Conservation (phyloP, 768 basidiomycete genomes). For the Boletus reticuloceps region DNA sequence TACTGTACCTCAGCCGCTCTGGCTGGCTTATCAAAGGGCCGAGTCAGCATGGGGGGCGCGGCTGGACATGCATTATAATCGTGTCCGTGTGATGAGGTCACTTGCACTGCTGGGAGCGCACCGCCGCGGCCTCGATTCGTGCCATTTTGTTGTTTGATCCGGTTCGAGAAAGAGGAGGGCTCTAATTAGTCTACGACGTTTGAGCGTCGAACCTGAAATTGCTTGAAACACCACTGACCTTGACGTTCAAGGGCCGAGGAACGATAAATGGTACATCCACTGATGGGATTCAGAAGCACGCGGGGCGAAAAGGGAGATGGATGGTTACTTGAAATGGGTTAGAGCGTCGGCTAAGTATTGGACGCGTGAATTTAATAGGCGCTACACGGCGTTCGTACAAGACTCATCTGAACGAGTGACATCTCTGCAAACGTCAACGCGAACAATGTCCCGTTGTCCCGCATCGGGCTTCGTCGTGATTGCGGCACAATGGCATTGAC, state of each 20-base stretch:
- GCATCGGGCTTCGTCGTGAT: not conserved
- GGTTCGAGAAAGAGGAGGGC: constrained; percentile 7
- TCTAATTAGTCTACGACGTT: constrained; percentile 1
- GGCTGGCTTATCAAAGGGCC: constrained; percentile 26
- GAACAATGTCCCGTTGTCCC: not conserved
- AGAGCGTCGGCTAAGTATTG: constrained; percentile 1
- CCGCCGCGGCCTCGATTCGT: constrained; percentile 20
- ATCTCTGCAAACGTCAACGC: not conserved
- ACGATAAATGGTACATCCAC: not conserved
- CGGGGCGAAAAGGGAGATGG: not conserved
- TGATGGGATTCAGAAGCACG: constrained; percentile 2
- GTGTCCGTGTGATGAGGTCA: constrained; percentile 32
- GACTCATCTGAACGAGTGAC: not conserved
- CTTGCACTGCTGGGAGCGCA: constrained; percentile 16
- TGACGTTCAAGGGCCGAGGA: constrained; percentile 1
- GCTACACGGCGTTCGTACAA: not conserved
- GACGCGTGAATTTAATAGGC: constrained; percentile 4
- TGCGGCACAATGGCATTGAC: not conserved
- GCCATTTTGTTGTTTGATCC: constrained; percentile 2
- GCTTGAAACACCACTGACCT: not conserved
- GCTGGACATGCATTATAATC: constrained; percentile 32
- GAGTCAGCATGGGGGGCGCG: constrained; percentile 15
- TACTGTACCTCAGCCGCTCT: constrained; percentile 2
- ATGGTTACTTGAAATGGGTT: constrained; percentile 4
- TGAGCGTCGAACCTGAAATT: not conserved